phyloP scores from a whole-genome alignment of 352 stramenopile species.

The Albugo laibachii region DNA sequence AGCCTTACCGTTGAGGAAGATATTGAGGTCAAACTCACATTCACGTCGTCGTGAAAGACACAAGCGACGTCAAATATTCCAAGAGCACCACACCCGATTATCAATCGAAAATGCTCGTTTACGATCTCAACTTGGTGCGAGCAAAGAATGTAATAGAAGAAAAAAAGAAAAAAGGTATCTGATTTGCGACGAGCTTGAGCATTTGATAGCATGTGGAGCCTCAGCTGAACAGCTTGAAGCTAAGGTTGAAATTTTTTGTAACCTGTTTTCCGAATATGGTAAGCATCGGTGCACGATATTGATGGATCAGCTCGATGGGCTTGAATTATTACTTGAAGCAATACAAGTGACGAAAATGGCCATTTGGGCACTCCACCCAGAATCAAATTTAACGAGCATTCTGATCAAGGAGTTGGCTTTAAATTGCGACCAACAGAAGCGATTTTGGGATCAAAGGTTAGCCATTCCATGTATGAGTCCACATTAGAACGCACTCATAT shows the following conservation, averaged over 20 bases:
- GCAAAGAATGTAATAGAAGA: constrained; percentile 67
- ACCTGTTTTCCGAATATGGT: constrained; percentile 84
- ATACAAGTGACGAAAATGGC: constrained; percentile 89
- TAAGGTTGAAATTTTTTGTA: constrained; percentile 90
- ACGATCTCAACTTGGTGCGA: constrained; percentile 71
- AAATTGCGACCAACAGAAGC: constrained; percentile 83
- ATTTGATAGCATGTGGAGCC: constrained; percentile 58
- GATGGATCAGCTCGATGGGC: constrained; percentile 83
- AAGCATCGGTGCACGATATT: constrained; percentile 70
- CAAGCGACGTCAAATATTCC: constrained; percentile 54
- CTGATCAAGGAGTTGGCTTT: constrained; percentile 78
- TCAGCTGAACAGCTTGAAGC: constrained; percentile 78
- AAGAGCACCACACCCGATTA: constrained; percentile 55
- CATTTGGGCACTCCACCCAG: constrained; percentile 78
- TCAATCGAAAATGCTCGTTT: constrained; percentile 81
- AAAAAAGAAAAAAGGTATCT: constrained; percentile 72
- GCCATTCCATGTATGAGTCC: not conserved
- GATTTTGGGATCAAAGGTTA: constrained; percentile 81
- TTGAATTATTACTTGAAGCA: constrained; percentile 80
- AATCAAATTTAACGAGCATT: constrained; percentile 78
- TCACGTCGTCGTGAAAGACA: constrained; percentile 2
- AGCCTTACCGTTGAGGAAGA: no score
- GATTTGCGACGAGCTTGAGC: constrained; percentile 58
- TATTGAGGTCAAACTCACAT: no score
- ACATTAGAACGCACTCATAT: not conserved